These are phyloP conservation scores for Dillenia suffruticosa DNA, from an alignment of 164 flowering plant genomes.

Conservation along the genomic window DNA sequence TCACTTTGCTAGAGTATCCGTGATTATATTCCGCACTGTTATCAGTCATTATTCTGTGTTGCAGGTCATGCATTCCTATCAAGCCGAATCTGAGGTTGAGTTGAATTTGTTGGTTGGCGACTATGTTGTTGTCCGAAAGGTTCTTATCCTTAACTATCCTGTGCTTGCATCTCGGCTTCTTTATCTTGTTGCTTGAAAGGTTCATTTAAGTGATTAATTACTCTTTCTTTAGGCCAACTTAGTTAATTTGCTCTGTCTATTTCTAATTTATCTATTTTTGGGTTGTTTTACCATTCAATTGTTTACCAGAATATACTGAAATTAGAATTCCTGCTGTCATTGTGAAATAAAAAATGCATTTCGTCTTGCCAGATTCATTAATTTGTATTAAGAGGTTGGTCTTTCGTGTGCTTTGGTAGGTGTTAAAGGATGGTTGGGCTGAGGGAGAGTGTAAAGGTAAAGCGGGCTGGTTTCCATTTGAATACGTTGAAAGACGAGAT, in stretches of 20 bases:
- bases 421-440: conserved; percentile 90
- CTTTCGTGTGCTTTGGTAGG: conserved; percentile 28
- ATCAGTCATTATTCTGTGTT: background rate
- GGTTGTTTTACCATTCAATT: background rate
- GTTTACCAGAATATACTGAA: too few species aligned
- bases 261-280: background rate
- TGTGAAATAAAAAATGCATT: too few species aligned
- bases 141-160: conserved; percentile 12
- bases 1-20: background rate
- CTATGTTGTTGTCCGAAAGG: conserved; percentile 91
- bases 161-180: background rate
- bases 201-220: too few species aligned
- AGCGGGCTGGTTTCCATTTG: conserved; percentile 97
- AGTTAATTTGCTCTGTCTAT: background rate
- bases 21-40: background rate
- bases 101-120: conserved; percentile 76
- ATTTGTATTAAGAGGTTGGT: too few species aligned
- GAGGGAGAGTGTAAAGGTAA: conserved; percentile 95
- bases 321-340: too few species aligned
- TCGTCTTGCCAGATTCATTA: too few species aligned
- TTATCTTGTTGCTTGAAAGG: too few species aligned
- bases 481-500: conserved; percentile 82
- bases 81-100: conserved; percentile 81
- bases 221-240: background rate
- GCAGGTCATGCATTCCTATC: conserved; percentile 76